Evolutionary conservation across 2,329 filamentous ascomycete genomes (phyloP), one percentile per base, ranked within the genome.

Genomic region (Phialophora chinensis): DNA sequence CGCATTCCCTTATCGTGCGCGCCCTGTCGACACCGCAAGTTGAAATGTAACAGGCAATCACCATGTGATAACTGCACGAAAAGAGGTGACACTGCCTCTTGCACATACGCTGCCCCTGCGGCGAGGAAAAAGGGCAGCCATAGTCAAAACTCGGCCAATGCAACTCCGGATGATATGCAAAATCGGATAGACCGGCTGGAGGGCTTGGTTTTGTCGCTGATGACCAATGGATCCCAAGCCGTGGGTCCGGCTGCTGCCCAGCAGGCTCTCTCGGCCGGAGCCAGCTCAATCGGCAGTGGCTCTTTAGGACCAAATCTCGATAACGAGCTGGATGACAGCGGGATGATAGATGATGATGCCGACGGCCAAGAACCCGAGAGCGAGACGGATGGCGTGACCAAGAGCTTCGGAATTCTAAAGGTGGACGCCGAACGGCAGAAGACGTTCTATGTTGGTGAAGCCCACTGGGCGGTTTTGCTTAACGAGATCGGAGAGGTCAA

Each of bases 41-140:
- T 95, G 79, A 97, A 97, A 87, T 98, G 94, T 82, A 96, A 98
- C 79, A 89, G 95, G 75, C 88, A 87, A 69, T 88, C 93, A 71
- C 94, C 94, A 63, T 98, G 93, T 81, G 92, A 95, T 80, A 98
- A 98, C 77, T 98, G 94, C 79, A 88, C 92, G 66, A 97, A 96
- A 81, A 90, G 93, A 74, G 91, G 88, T 71, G 91, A 93, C 78
- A 89, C 90, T 14, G 81, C 85, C 63, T 90, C 91, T 65, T 98
- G 94, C 81, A 91, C 90, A 71, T 98, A 97, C 82, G 93, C 92
- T 55, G 85, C 88, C 60, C 89, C 88, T 44, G 79, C 83, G 35
- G 82, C 82, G 60, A 87, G 92, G 73, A 95, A 92, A 79, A 96
- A 92, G 84, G 88, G 79, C 65, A 73, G 74, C 8, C 72, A 79